Conservation (phyloP, 768 basidiomycete species). For the Xanthoconium purpureum region DNA sequence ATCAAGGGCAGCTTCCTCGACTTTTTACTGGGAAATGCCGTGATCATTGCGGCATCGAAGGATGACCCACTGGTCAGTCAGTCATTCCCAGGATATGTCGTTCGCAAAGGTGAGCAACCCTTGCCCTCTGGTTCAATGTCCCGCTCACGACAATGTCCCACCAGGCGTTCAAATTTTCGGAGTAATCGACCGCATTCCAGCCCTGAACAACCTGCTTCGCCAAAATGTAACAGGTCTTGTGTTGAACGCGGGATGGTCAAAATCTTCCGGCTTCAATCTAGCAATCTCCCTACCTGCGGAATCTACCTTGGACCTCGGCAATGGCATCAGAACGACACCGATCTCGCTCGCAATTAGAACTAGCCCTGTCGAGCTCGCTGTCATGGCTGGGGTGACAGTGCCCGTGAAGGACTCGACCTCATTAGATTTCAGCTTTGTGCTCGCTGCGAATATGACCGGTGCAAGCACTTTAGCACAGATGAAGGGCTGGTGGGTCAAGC, state of each 20-base stretch:
- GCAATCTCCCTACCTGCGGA: not conserved
- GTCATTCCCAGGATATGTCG: not conserved
- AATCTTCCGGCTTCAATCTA: not conserved
- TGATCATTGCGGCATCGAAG: not conserved
- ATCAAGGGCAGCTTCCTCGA: not conserved
- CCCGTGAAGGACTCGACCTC: not conserved
- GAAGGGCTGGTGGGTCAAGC: not conserved
- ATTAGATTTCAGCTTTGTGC: not conserved
- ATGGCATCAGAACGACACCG: not conserved
- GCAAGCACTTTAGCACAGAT: not conserved
- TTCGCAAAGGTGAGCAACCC: not conserved
- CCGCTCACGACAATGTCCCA: not conserved
- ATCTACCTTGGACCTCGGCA: not conserved
- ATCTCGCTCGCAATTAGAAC: not conserved
- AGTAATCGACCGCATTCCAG: not conserved
- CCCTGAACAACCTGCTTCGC: not conserved
- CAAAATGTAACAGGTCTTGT: not conserved
- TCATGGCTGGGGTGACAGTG: not conserved
- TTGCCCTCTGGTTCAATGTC: not conserved
- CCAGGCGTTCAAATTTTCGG: not conserved
- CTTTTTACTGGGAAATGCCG: not conserved
- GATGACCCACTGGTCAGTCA: not conserved
- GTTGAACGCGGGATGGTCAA: not conserved
- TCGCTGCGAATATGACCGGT: not conserved
- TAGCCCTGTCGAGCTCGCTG: not conserved